A percentile compares a stretch with the other conserved stretches of the same genome.
Conservation (phyloP, 1,139 yeast genomes). For the Hansenula anomala region DNA sequence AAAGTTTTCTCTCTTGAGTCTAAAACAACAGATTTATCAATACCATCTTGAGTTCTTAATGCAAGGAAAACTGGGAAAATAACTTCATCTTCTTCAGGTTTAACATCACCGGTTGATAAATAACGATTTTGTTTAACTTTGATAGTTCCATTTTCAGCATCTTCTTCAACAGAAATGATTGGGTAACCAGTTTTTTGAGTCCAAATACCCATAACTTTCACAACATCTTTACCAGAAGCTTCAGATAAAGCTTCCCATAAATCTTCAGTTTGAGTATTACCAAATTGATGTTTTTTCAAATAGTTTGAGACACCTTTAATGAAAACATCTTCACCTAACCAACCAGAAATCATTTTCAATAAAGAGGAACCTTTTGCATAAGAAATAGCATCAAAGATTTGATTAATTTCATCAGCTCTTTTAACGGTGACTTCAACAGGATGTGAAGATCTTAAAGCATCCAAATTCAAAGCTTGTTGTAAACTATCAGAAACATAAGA, state of each 20-base stretch:
- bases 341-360: conserved; percentile 65
- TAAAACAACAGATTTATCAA: conserved; percentile 59
- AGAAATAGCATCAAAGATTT: conserved; percentile 73
- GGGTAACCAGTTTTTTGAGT: conserved; percentile 83
- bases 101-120: conserved; percentile 74
- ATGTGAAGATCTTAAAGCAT: conserved; percentile 69
- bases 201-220: conserved; percentile 74
- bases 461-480: conserved; percentile 60
- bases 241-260: conserved; percentile 74
- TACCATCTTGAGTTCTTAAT: conserved; percentile 60
- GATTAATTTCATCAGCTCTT: conserved; percentile 71
- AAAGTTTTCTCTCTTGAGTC: conserved; percentile 49
- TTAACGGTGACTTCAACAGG: conserved; percentile 76
- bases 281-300: conserved; percentile 60
- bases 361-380: conserved; percentile 75
- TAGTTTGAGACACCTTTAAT: conserved; percentile 68
- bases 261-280: conserved; percentile 75
- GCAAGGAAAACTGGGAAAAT: conserved; percentile 84
- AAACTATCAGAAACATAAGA: conserved; percentile 58
- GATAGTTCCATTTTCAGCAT: conserved; percentile 36
- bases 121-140: conserved; percentile 68
- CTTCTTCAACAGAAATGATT: conserved; percentile 57
- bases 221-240: conserved; percentile 72
- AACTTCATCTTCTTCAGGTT: conserved; percentile 62
- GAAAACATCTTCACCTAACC: conserved; percentile 62